Evolutionary conservation across 2,329 filamentous ascomycete genomes (phyloP).

Genomic region (Ophiosphaerella narmari): DNA sequence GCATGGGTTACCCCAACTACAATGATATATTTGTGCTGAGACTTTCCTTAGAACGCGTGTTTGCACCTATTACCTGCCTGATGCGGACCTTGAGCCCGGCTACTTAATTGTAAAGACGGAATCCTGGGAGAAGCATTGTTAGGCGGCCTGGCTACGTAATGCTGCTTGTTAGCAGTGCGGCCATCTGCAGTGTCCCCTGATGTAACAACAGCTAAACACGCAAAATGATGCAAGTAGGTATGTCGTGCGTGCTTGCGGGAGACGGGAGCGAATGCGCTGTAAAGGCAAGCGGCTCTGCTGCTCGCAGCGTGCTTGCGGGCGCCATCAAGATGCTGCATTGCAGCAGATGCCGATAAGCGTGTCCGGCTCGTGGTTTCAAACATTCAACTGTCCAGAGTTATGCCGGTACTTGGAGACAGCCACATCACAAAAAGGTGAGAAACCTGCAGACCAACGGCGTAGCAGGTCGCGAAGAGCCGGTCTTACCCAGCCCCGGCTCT

Average conservation of each 20-base stretch:
- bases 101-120: constrained; percentile 1
- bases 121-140: constrained; percentile 10
- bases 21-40: constrained; percentile 25
- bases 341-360: constrained; percentile 25
- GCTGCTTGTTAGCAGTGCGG: constrained; percentile 27
- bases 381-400: constrained; percentile 6
- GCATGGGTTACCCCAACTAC: constrained; percentile 27
- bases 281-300: constrained; percentile 34
- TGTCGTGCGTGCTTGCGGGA: constrained; percentile 41
- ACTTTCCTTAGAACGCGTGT: constrained; percentile 36
- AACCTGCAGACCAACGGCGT: constrained; percentile 25
- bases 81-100: constrained; percentile 6
- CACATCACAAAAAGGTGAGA: constrained; percentile 13
- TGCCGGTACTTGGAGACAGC: constrained; percentile 15
- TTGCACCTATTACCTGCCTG: constrained; percentile 20
- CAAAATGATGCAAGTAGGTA: constrained; percentile 37
- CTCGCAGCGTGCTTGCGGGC: constrained; percentile 27
- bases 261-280: constrained; percentile 33
- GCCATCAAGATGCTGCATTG: constrained; percentile 32
- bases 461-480: constrained; percentile 23
- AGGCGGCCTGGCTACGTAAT: constrained; percentile 17
- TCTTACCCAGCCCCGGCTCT: constrained; percentile 26
- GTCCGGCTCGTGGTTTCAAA: constrained; percentile 2
- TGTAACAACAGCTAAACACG: constrained; percentile 30
- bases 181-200: constrained; percentile 37